Evolutionary conservation across 768 basidiomycete genomes (phyloP).

Genomic region (Tricholoma terreum): DNA sequence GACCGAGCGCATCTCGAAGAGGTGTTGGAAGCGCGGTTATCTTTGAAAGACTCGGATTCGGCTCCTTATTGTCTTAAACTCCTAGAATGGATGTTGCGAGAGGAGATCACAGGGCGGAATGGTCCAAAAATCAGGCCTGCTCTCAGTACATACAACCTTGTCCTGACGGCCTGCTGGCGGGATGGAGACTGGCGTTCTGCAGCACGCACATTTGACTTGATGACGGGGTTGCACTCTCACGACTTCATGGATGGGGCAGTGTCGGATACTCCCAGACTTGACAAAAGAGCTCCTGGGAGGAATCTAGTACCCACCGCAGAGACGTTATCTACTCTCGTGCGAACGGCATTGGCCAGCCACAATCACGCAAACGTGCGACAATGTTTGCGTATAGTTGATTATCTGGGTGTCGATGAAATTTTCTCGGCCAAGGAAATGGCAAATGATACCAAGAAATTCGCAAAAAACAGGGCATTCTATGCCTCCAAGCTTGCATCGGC

Average conservation of each 20-base stretch:
- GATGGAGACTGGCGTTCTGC: constrained; percentile 61
- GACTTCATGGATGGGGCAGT: constrained; percentile 52
- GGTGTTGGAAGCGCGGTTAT: constrained; percentile 53
- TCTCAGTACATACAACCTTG: constrained; percentile 56
- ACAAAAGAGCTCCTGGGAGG: constrained; percentile 41
- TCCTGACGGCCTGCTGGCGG: constrained; percentile 62
- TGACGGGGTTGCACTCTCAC: constrained; percentile 62
- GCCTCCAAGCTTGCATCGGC: constrained; percentile 47
- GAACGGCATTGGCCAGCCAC: constrained; percentile 52
- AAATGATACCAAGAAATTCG: constrained; percentile 27
- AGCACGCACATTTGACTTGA: constrained; percentile 58
- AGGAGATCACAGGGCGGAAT: constrained; percentile 43
- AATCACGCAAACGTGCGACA: constrained; percentile 54
- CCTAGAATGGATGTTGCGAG: constrained; percentile 68
- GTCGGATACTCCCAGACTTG: constrained; percentile 32
- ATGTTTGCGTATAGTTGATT: constrained; percentile 54
- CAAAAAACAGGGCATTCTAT: constrained; percentile 39
- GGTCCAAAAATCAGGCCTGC: constrained; percentile 46
- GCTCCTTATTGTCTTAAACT: constrained; percentile 52
- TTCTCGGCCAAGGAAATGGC: constrained; percentile 22
- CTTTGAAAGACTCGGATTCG: constrained; percentile 35
- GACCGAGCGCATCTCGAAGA: constrained; percentile 58
- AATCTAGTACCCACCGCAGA: constrained; percentile 48
- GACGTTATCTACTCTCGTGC: constrained; percentile 53
- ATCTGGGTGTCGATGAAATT: constrained; percentile 38